Conservation (phyloP, 140 eudicot genomes). For the Bidens hawaiensis region DNA sequence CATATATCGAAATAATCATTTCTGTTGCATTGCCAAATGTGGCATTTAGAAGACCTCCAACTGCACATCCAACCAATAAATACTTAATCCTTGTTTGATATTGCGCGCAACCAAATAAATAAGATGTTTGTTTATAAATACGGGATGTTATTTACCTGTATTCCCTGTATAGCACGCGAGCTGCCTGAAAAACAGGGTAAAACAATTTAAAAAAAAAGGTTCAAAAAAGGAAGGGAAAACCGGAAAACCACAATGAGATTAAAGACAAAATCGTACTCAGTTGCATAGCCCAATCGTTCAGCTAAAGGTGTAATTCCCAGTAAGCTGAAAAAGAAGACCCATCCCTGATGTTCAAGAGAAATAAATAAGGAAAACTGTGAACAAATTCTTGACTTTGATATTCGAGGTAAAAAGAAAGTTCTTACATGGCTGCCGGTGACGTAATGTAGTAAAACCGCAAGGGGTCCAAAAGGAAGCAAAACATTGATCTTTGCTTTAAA, state of each 20-base stretch:
- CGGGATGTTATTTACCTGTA: slow-evolving; percentile 45
- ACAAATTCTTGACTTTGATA: not conserved
- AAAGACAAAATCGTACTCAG: slow-evolving; percentile 55
- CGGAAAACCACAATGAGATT: not conserved
- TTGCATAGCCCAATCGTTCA: slow-evolving; percentile 85
- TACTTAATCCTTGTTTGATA: not conserved
- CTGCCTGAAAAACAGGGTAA: slow-evolving; percentile 59
- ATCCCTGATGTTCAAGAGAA: slow-evolving; percentile 43
- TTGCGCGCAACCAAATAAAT: not conserved
- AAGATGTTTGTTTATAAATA: not conserved
- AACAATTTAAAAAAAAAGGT: not conserved
- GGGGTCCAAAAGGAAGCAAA: slow-evolving; percentile 90
- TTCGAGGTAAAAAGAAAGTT: not conserved
- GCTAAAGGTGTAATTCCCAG: slow-evolving; percentile 89
- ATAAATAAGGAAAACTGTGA: not conserved
- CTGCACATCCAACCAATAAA: slow-evolving; percentile 46
- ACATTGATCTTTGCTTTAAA: slow-evolving; percentile 79
- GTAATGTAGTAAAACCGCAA: slow-evolving; percentile 75
- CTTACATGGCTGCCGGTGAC: slow-evolving; percentile 65
- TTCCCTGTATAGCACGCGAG: slow-evolving; percentile 81
- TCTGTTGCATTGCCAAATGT: slow-evolving; percentile 98
- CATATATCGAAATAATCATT: slow-evolving; percentile 89
- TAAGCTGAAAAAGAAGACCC: slow-evolving; percentile 86
- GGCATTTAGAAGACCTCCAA: slow-evolving; percentile 93
- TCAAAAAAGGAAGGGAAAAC: not conserved